Percentiles rank a stretch among this genome's conserved stretches.
These are phyloP conservation scores for Xerocomellus dryophilus DNA, from an alignment of 768 basidiomycete species.

Conservation along the genomic window DNA sequence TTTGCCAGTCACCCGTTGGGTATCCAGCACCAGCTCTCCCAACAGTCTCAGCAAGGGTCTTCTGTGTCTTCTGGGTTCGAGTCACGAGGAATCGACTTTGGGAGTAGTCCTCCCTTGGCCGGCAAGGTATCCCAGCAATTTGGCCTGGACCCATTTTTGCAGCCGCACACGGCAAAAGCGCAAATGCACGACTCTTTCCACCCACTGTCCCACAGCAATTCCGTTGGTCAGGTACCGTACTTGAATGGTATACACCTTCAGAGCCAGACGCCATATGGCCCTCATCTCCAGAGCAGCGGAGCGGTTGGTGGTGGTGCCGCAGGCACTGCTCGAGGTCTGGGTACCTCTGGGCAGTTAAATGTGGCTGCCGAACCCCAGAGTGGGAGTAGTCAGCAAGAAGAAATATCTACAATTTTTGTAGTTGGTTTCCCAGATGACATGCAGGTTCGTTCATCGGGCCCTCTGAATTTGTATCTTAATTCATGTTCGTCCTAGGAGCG, in stretches of 20 bases:
- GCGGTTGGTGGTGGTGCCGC: constrained; percentile 23
- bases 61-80: constrained; percentile 24
- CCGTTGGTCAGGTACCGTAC: constrained; percentile 34
- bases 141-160: constrained; percentile 33
- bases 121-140: constrained; percentile 32
- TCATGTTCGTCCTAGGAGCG: constrained; percentile 65
- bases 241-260: constrained; percentile 50
- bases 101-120: constrained; percentile 23
- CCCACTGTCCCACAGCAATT: constrained; percentile 31
- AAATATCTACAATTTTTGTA: constrained; percentile 96
- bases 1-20: constrained; percentile 27
- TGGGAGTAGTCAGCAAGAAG: constrained; percentile 54
- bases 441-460: constrained; percentile 61
- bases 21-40: constrained; percentile 34
- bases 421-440: constrained; percentile 99
- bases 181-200: constrained; percentile 36
- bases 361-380: constrained; percentile 17
- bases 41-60: constrained; percentile 34
- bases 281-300: constrained; percentile 53
- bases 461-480: constrained; percentile 11
- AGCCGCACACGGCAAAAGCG: constrained; percentile 27
- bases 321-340: constrained; percentile 26
- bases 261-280: constrained; percentile 75
- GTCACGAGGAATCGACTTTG: constrained; percentile 35
- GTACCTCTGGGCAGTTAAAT: constrained; percentile 31